Evolutionary conservation across 164 flowering plant genomes (phyloP), one percentile per base, ranked within the genome.

Genomic region (Nelumbo lutea): DNA sequence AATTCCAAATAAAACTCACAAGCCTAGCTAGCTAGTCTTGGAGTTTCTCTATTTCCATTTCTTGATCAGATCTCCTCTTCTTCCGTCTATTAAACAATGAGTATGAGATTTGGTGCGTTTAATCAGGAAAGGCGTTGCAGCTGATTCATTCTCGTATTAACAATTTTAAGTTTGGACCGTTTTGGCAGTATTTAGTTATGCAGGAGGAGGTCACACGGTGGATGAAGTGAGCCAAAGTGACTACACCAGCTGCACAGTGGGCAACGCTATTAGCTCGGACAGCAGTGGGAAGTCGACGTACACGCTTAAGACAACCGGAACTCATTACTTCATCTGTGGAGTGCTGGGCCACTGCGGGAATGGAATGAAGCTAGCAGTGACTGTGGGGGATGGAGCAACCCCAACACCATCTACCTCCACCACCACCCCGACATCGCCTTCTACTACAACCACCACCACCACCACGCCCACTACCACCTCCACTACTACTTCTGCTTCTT

Each of bases 361-460:
- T 6, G 90, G 90, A 39, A 82, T 82, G 90, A 87, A 87, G 78
- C 70, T 87, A 42, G 64, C 85, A 4, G 83, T 83, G 15, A 72
- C 46, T 1, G 86, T 84, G 1, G 62, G 4, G 42, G 73, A 61
- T 1, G 48, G 72, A 9, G 10, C 74, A 44, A 8, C 75, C 1
- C 2, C 79, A n/a, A 11, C 47, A 40, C 68, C 50, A 41, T 56
- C 69, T 8, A 58, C 63, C 9, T 1, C 65, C 5, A 41, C 65
- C 51, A 39, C 42, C 61, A 39, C 2, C 44, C 9, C 11, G 46
- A 13, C 13, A 61, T 2, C 53, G 64, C 2, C 74, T 1, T 48
- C 69, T 10, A 58, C 64, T 10, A 9, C 71, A 5, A 42, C 69
- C 51, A 40, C 50, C 61, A 15, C 1, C 52, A 14, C 11, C 59